Evolutionary conservation across 2,329 filamentous ascomycete genomes (phyloP), one percentile per base, ranked within the genome.

Genomic region (Blumeria graminis): DNA sequence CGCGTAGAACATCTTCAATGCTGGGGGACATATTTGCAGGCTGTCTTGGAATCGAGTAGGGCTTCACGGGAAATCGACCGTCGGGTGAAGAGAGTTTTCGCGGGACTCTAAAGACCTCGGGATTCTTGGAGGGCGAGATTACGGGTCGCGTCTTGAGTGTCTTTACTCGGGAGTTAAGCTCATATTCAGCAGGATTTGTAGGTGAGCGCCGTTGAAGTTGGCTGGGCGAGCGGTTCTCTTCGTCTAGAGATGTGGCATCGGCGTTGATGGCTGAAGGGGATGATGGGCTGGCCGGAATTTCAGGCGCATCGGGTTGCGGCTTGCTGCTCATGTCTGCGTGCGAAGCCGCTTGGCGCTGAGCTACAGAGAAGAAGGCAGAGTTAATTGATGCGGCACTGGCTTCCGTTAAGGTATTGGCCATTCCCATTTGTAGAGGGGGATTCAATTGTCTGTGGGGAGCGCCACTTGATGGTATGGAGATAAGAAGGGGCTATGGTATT

Each of bases 31-130:
- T 60, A 48, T 63, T 61, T n/a, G 59, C 45, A 10, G 54, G 39
- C 10, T 57, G 63, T 61, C 67, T 70, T 74, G 62, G 60, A 10
- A 63, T 61, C 13, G 65, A 63, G 9, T 64, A 63, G 63, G 80
- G 69, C 65, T 75, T 78, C 62, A 82, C 72, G 56, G 78, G 78
- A 62, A 81, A 82, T 57, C 78, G 71, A 65, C 75, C 78, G 60
- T 76, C 75, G 14, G 76, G 75, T 1, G 66, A 66, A 18, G 67
- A 73, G 48, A 71, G 60, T 60, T 74, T 76, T 58, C 72, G 67
- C 33, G 75, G 72, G 61, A 71, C 76, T 63, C 55, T 59, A 9
- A 58, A 36, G 3, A 56, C 28, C 28, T 63, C 62, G 10, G 58
- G 57, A 8, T 58, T 48, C 18, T 61, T 62, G 32, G 56, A 55